A percentile compares a stretch with the other conserved stretches of the same genome.
Evolutionary conservation across 2,329 filamentous ascomycete species (phyloP).

Genomic region (Ophiobolus disseminans): DNA sequence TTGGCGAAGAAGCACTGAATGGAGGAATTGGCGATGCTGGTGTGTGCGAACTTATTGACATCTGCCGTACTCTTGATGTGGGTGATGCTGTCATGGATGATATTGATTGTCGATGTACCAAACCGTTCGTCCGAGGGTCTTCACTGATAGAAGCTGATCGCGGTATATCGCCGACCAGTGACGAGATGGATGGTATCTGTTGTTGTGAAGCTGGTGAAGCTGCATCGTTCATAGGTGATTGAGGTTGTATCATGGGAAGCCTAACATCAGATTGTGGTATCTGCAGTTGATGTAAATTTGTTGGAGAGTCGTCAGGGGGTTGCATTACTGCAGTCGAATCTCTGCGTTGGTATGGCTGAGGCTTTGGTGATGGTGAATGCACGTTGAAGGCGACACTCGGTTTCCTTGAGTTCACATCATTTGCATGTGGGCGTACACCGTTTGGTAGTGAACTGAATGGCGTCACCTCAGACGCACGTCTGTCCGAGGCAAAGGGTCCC

Average conservation of each 20-base stretch:
- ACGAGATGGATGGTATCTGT: slow-evolving; percentile 41
- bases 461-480: slow-evolving; percentile 18
- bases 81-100: slow-evolving; percentile 47
- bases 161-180: slow-evolving; percentile 42
- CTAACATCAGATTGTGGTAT: slow-evolving; percentile 42
- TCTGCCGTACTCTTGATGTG: slow-evolving; percentile 39
- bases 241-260: slow-evolving; percentile 47
- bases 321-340: slow-evolving; percentile 27
- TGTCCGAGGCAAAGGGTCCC: slow-evolving; percentile 10
- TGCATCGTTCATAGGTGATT: slow-evolving; percentile 39
- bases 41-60: slow-evolving; percentile 44
- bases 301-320: slow-evolving; percentile 28
- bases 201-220: slow-evolving; percentile 41
- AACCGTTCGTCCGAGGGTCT: slow-evolving; percentile 35
- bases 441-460: slow-evolving; percentile 7
- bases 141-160: slow-evolving; percentile 42
- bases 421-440: slow-evolving; percentile 9
- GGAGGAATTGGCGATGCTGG: slow-evolving; percentile 40
- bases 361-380: slow-evolving; percentile 14
- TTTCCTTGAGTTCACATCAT: slow-evolving; percentile 6
- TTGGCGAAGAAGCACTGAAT: slow-evolving; percentile 43
- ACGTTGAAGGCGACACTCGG: slow-evolving; percentile 12
- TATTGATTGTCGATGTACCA: slow-evolving; percentile 45
- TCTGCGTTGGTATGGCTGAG: slow-evolving; percentile 21
- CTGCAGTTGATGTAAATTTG: slow-evolving; percentile 38